Evolutionary conservation across 2,329 filamentous ascomycete species (phyloP).

Genomic region (Beauveria sp.): DNA sequence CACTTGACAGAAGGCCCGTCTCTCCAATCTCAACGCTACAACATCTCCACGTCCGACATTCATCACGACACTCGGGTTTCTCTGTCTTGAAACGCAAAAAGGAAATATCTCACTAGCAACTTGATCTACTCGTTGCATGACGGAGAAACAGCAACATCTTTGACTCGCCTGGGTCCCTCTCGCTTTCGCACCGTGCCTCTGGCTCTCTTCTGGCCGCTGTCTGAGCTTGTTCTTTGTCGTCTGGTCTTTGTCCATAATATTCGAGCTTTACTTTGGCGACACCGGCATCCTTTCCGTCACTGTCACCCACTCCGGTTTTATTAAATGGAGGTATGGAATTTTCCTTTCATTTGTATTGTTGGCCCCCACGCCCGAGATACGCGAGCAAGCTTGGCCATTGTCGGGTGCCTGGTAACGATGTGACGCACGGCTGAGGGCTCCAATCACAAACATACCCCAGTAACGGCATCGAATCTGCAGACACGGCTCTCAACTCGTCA

Average conservation of each 20-base stretch:
- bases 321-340: conserved; percentile 12
- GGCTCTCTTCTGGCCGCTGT: conserved; percentile 11
- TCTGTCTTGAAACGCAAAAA: conserved; percentile 9
- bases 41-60: conserved; percentile 2
- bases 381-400: not conserved
- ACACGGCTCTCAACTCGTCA: not conserved
- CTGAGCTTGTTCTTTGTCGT: conserved; percentile 13
- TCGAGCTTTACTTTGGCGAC: not conserved
- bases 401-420: not conserved
- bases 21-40: conserved; percentile 10
- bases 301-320: not conserved
- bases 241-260: conserved; percentile 1
- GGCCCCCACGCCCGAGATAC: not conserved
- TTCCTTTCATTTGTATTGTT: not conserved
- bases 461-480: not conserved
- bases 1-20: not conserved
- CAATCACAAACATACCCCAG: conserved; percentile 9
- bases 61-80: not conserved
- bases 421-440: conserved; percentile 7
- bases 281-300: not conserved
- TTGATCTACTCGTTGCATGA: not conserved
- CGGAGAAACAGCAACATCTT: not conserved
- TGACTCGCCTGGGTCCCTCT: not conserved
- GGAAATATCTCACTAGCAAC: not conserved
- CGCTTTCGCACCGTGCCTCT: not conserved